Conservation (phyloP, 352 stramenopile species). For the Globisporangium radiosum region DNA sequence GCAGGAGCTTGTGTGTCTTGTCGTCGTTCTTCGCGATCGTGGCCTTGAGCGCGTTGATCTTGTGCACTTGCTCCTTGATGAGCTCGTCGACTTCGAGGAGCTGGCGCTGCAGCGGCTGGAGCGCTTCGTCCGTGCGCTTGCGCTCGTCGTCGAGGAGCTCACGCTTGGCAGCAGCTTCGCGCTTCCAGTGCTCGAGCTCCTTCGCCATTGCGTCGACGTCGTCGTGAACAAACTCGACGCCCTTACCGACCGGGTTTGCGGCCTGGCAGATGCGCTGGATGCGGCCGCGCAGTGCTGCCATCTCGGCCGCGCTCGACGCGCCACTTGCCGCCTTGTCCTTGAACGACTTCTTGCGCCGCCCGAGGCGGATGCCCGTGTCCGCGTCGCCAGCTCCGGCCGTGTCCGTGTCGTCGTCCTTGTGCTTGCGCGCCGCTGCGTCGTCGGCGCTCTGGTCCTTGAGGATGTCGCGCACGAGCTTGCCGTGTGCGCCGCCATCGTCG, state of each 20-base stretch:
- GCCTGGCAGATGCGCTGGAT: slow-evolving; percentile 92
- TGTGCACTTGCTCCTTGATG: slow-evolving; percentile 88
- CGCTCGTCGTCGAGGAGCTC: slow-evolving; percentile 80
- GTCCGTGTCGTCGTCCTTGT: slow-evolving; percentile 62
- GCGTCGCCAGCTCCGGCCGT: slow-evolving; percentile 28
- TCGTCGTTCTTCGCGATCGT: slow-evolving; percentile 91
- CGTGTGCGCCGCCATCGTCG: slow-evolving; percentile 24
- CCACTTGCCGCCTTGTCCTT: slow-evolving; percentile 74
- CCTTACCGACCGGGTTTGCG: slow-evolving; percentile 87
- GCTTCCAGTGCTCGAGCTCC: slow-evolving; percentile 90
- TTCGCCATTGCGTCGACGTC: slow-evolving; percentile 92
- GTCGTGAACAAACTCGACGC: slow-evolving; percentile 92
- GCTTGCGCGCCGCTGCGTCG: slow-evolving; percentile 43
- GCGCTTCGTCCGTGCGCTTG: slow-evolving; percentile 75
- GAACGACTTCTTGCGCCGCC: slow-evolving; percentile 72
- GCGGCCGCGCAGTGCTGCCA: slow-evolving; percentile 64
- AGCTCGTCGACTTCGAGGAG: slow-evolving; percentile 87
- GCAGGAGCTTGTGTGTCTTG: slow-evolving; percentile 86
- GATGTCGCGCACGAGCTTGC: slow-evolving; percentile 78
- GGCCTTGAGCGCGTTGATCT: slow-evolving; percentile 90
- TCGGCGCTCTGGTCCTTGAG: slow-evolving; percentile 72
- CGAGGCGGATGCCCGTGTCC: slow-evolving; percentile 71
- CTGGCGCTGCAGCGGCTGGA: slow-evolving; percentile 79
- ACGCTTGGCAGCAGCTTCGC: slow-evolving; percentile 72
- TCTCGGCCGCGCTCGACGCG: slow-evolving; percentile 59